A percentile compares a stretch with the other conserved stretches of the same genome.
These are phyloP conservation scores for Phytopythium helicoides DNA, from an alignment of 352 stramenopile genomes.

Conservation along the genomic window DNA sequence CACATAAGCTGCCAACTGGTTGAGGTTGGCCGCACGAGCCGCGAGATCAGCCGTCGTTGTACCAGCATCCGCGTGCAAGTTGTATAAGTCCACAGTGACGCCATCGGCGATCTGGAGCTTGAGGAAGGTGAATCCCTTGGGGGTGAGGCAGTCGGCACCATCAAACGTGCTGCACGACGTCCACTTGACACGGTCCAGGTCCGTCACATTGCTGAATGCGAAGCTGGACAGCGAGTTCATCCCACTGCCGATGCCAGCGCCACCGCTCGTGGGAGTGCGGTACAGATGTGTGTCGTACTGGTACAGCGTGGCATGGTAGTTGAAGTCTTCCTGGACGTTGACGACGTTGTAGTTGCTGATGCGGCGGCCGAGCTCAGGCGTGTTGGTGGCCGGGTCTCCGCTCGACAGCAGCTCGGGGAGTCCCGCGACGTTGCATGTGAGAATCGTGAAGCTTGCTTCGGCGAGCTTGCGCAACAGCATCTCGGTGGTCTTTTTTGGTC, in stretches of 20 bases:
- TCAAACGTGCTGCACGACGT: constrained; percentile 41
- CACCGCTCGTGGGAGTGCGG: constrained; percentile 43
- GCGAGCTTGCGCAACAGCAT: constrained; percentile 5
- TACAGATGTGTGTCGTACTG: constrained; percentile 36
- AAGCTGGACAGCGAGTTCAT: constrained; percentile 48
- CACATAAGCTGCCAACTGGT: constrained; percentile 47
- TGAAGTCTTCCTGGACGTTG: constrained; percentile 44
- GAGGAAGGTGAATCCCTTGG: constrained; percentile 51
- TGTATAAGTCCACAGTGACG: constrained; percentile 45
- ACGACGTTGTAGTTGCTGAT: constrained; percentile 32
- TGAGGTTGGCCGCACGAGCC: constrained; percentile 33
- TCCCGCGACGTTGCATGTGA: constrained; percentile 45
- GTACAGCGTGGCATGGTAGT: constrained; percentile 43
- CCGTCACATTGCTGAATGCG: constrained; percentile 32
- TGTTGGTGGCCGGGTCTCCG: constrained; percentile 37
- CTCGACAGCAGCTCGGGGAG: constrained; percentile 45
- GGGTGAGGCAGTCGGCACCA: constrained; percentile 47
- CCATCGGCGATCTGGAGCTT: constrained; percentile 40
- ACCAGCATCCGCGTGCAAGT: constrained; percentile 46
- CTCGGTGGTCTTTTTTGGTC: background rate
- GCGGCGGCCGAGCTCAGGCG: constrained; percentile 42
- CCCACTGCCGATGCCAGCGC: constrained; percentile 38
- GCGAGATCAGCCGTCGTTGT: constrained; percentile 22
- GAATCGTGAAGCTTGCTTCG: constrained; percentile 7
- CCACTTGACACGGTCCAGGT: constrained; percentile 43